A percentile compares a stretch with the other conserved stretches of the same genome.
phyloP scores from a whole-genome alignment of 2,329 filamentous ascomycete species.

The Phaeosphaeria sp. region DNA sequence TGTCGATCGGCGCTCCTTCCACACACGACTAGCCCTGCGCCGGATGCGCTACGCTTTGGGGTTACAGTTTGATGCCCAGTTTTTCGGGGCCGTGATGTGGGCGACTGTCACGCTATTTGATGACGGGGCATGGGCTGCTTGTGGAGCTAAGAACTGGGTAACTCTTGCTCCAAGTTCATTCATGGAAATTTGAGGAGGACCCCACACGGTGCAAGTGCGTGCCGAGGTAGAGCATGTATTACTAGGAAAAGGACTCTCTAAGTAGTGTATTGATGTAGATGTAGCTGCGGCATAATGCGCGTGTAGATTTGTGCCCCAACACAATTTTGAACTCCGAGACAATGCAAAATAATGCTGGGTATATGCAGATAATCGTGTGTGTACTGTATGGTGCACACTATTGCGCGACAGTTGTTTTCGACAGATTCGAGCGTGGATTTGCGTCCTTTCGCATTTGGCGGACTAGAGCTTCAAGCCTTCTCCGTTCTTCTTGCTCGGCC shows the following conservation, averaged over 20 bases:
- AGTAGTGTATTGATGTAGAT: neutral
- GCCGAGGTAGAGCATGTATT: neutral
- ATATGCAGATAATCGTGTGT: neutral
- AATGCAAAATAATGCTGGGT: slow-evolving; percentile 7
- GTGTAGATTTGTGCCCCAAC: neutral
- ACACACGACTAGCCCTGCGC: neutral
- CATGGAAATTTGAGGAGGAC: neutral
- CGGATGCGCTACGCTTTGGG: slow-evolving; percentile 5
- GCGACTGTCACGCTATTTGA: neutral
- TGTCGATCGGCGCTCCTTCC: slow-evolving; percentile 6
- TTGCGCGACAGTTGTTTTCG: slow-evolving; percentile 13
- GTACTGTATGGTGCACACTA: neutral
- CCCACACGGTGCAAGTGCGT: neutral
- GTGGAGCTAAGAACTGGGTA: neutral
- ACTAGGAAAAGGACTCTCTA: neutral
- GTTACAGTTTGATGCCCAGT: neutral
- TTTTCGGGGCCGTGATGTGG: neutral
- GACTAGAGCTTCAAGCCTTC: slow-evolving; percentile 69
- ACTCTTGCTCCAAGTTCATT: neutral
- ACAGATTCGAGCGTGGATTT: slow-evolving; percentile 18
- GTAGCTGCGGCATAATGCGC: neutral
- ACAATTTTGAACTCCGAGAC: slow-evolving; percentile 2
- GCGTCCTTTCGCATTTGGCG: slow-evolving; percentile 58
- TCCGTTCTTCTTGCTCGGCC: slow-evolving; percentile 75
- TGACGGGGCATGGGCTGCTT: neutral